Evolutionary conservation across 148 eudicot genomes (phyloP).

Genomic region (Polygonum aviculare): DNA sequence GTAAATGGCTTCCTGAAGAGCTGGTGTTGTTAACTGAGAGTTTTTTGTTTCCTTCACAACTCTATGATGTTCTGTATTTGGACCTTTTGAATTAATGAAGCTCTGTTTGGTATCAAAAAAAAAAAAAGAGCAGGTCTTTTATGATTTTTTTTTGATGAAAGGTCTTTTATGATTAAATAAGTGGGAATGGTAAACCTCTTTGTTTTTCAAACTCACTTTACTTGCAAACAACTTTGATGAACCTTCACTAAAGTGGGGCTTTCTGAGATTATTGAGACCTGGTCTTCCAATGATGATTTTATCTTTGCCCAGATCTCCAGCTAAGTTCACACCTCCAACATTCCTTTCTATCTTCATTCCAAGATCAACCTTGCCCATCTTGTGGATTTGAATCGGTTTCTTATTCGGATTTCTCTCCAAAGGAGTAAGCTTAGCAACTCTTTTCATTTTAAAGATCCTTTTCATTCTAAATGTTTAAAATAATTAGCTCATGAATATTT

Average conservation of each 20-base stretch:
- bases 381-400: neutral
- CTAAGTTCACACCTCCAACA: neutral
- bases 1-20: no score
- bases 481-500: no score
- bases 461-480: no score
- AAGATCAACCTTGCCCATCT: neutral
- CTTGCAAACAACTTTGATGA: neutral
- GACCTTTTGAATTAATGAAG: no score
- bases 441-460: neutral
- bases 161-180: neutral
- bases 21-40: no score
- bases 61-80: neutral
- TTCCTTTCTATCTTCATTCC: neutral
- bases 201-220: neutral
- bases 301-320: neutral
- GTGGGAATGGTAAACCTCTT: neutral
- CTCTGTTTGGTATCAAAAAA: no score
- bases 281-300: neutral
- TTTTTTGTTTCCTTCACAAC: no score
- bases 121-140: no score
- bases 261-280: neutral
- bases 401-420: neutral
- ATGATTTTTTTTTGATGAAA: no score
- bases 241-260: neutral
- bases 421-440: neutral